Base-by-base conservation (phyloP, 2,329 filamentous ascomycete genomes). In the Helotiales sp. region DNA sequence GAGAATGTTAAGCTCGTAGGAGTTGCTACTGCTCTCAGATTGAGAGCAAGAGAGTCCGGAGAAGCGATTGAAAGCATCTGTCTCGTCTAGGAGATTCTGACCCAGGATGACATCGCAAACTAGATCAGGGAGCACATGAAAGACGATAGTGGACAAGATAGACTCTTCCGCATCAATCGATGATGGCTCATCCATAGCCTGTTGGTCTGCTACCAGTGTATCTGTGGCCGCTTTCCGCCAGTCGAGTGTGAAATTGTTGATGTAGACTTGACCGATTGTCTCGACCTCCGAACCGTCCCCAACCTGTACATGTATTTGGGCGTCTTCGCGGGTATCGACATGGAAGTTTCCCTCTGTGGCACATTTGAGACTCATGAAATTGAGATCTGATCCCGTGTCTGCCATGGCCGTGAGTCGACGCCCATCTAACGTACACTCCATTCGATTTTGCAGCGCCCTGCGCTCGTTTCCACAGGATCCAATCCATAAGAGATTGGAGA, bases 311-410 rank as follows among this genome's bases (percentile, higher is more conserved):
- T 15, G 17, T 25, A 15, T 40, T 52, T 36, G 31, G 29, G 31
- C 40, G 5, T 46, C 42, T 22, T 52, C 29, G 3, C 54, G 44
- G 9, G 17, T 50, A 36, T 60, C 58, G 7, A 62, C 49, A 8
- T 38, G 27, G 22, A 60, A 60, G 3, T 49, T 33, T 46, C 52
- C 40, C 27, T 46, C 50, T 54, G 51, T 19, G 12, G 59, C 59
- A 24, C 51, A 61, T 8, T 55, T 29, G 10, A 48, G 38, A 19
- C 30, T 56, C 42, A 61, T 61, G 8, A 61, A 24, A 31, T 58
- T 57, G 6, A 54, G 25, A 33, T 61, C 59, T 8, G 55, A 56
- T 30, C 59, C 52, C 1, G 59, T 58, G 25, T 61, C 59, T 10
- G 55, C 40, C 15, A 25, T 38, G 7, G 52, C 53, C 15, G 24